Conservation (phyloP, 2,329 filamentous ascomycete genomes). For the Zymoseptoria crescenta region DNA sequence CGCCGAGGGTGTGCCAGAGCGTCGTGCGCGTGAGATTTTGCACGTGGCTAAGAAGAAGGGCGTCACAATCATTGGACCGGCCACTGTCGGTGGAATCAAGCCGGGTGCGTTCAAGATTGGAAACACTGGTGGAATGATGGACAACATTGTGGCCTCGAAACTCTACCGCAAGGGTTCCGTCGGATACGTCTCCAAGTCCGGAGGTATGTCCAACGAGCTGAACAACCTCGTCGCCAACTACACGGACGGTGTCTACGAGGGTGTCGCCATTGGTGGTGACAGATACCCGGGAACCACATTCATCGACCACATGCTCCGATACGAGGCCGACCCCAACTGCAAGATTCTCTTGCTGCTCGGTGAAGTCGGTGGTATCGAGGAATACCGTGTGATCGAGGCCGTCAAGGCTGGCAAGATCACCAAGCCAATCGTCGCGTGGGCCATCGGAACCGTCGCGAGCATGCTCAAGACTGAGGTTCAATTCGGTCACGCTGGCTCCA, state of each 20-base stretch:
- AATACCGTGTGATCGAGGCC: conserved; percentile 98
- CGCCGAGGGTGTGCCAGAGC: conserved; percentile 96
- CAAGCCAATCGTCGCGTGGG: conserved; percentile 98
- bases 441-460: conserved; percentile 96
- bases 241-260: conserved; percentile 97
- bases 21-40: conserved; percentile 96
- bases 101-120: conserved; percentile 99
- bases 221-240: conserved; percentile 98
- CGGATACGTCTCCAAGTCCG: conserved; percentile 98
- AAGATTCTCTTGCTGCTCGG: conserved; percentile 94
- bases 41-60: conserved; percentile 97
- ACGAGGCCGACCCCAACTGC: conserved; percentile 93
- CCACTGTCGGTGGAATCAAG: conserved; percentile 98
- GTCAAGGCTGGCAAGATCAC: conserved; percentile 91
- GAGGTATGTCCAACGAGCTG: conserved; percentile 99
- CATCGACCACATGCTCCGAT: conserved; percentile 95
- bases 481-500: conserved; percentile 97
- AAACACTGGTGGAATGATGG: conserved; percentile 99
- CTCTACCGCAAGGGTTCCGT: conserved; percentile 99
- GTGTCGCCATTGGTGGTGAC: conserved; percentile 98
- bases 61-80: conserved; percentile 96
- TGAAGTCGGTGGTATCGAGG: conserved; percentile 98
- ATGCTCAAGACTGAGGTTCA: conserved; percentile 99
- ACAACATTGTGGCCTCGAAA: conserved; percentile 99
- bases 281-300: conserved; percentile 98